Base-by-base conservation (phyloP, 139 green algal species). In the Chlorella sp. region DNA sequence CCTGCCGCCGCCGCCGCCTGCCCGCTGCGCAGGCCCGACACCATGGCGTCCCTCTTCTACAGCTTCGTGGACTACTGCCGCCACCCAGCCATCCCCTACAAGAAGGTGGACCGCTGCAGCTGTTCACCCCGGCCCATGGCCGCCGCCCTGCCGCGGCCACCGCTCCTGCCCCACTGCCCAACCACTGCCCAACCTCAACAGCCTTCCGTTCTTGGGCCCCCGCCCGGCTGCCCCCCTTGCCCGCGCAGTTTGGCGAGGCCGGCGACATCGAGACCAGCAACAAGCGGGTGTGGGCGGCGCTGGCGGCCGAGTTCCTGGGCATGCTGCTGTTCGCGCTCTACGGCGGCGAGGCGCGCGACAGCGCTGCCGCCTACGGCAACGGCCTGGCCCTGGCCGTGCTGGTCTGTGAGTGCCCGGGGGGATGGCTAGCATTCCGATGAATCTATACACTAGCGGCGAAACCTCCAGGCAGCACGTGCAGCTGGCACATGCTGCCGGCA, bases 251-350 rank as follows among this genome's bases (percentile, higher is more conserved):
- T 75, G 63, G 63, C 39, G 63, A 74, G 62, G 7, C 28, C 3
- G 63, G 63, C 17, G 78, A 83, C n/a, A 65, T 83, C 17, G 78
- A 83, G 63, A 56, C 62, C 63, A 74, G 39, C 78, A 83, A 83
- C 78, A 83, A 83, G 69, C 83, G 74, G 65, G 63, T 91, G 20
- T 89, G 87, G 41, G 90, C 90, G 13, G 90, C 90, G 1, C 85
- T 93, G 32, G 60, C 88, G 18, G 90, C 90, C 7, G 90, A 93
- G 80, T 91, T 93, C n/a, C 16, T 92, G 25, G 88, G 88, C 60
- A 78, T 92, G 86, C 64, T 84, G 62, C 88, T 92, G n/a, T 92
- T 92, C 57, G 79, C 89, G 44, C 86, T 83, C 2, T 83, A 74
- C 26, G 78, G 76, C 38, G 76, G 76, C 12, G 76, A 82, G 38